These are phyloP conservation scores for Phyllostachys edulis DNA, from an alignment of 176 grass and related monocot species.

Conservation along the genomic window DNA sequence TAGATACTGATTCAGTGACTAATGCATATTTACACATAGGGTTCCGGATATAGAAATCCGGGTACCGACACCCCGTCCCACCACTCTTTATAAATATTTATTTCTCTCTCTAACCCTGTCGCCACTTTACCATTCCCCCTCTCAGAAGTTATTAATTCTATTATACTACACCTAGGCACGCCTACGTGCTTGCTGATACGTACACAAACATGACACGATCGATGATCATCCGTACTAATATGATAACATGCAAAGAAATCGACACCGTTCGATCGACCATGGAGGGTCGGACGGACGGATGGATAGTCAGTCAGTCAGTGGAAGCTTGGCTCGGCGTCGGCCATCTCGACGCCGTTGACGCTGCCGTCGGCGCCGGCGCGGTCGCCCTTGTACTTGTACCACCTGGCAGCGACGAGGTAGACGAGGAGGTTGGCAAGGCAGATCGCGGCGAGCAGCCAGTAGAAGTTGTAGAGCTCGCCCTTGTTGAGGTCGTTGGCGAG, in stretches of 20 bases:
- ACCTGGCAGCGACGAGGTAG: constrained; percentile 63
- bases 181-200: too few species aligned
- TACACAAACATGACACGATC: too few species aligned
- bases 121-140: too few species aligned
- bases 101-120: too few species aligned
- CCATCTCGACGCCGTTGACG: constrained; percentile 43
- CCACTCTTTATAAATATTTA: too few species aligned
- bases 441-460: constrained; percentile 76
- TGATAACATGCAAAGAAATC: constrained; percentile 13
- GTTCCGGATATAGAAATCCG: too few species aligned
- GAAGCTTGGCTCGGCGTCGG: constrained; percentile 48
- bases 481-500: constrained; percentile 75
- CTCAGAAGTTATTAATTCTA: too few species aligned
- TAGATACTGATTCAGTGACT: too few species aligned
- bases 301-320: constrained; percentile 23
- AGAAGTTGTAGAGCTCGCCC: constrained; percentile 83
- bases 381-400: constrained; percentile 85
- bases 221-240: not conserved
- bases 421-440: constrained; percentile 55
- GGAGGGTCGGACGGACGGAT: not conserved
- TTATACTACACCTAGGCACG: too few species aligned
- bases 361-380: constrained; percentile 31
- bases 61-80: too few species aligned
- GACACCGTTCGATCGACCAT: not conserved
- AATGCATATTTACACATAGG: too few species aligned